A percentile compares a stretch with the other conserved stretches of the same genome.
Conservation (phyloP, 192 early-diverging fungal genomes). For the Chytriomyces sp. region DNA sequence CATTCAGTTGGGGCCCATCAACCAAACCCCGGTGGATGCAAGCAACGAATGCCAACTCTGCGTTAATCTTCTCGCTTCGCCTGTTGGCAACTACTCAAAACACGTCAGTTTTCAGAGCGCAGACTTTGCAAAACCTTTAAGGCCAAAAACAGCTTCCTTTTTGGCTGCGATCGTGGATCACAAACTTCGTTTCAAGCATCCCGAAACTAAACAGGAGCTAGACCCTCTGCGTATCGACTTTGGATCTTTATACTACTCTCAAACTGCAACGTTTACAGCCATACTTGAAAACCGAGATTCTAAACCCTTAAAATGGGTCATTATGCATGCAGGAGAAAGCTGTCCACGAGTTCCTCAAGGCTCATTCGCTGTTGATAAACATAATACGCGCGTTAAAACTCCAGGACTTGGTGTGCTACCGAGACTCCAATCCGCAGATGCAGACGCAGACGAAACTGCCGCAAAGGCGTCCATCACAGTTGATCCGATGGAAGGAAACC, state of each 20-base stretch:
- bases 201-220: slow-evolving; percentile 20
- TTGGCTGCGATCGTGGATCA: slow-evolving; percentile 42
- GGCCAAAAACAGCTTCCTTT: slow-evolving; percentile 1
- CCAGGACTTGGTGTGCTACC: neutral
- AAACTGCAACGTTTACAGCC: slow-evolving; percentile 40
- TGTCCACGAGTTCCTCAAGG: slow-evolving; percentile 41
- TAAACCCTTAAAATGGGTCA: slow-evolving; percentile 44
- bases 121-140: neutral
- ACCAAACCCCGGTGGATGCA: neutral
- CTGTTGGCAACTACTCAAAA: slow-evolving; percentile 33
- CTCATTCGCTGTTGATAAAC: neutral
- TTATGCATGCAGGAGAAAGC: slow-evolving; percentile 49
- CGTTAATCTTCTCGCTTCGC: slow-evolving; percentile 40
- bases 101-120: slow-evolving; percentile 14
- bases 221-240: slow-evolving; percentile 44
- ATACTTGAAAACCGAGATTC: slow-evolving; percentile 47
- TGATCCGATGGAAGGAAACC: slow-evolving; percentile 47
- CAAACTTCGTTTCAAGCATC: slow-evolving; percentile 41
- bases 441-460: slow-evolving; percentile 17
- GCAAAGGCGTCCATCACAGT: slow-evolving; percentile 45
- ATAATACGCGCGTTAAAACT: slow-evolving; percentile 1
- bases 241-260: slow-evolving; percentile 52
- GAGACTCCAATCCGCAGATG: neutral
- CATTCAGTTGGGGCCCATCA: neutral
- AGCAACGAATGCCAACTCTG: slow-evolving; percentile 16